A percentile compares a stretch with the other conserved stretches of the same genome.
Evolutionary conservation across 1,284 basidiomycete genomes (phyloP).

Genomic region (Taiwanofungus camphoratus): DNA sequence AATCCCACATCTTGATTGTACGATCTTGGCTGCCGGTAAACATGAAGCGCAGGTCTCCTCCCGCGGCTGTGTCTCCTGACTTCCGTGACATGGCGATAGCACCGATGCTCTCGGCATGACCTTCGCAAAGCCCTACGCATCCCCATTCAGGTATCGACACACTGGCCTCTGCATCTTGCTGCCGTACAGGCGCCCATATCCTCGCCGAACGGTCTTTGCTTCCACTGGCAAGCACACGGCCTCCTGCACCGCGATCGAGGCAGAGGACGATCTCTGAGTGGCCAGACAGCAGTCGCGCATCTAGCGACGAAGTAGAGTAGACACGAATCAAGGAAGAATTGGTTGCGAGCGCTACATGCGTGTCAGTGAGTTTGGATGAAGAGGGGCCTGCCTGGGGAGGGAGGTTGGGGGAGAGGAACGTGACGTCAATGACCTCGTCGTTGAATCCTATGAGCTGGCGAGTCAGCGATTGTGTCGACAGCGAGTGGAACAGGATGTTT

Average conservation of each 20-base stretch:
- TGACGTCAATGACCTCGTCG: conserved; percentile 92
- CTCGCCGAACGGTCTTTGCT: conserved; percentile 90
- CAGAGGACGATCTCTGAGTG: conserved; percentile 92
- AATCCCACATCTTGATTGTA: conserved; percentile 98
- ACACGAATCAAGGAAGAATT: conserved; percentile 92
- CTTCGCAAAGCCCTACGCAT: conserved; percentile 86
- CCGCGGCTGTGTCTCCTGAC: conserved; percentile 16
- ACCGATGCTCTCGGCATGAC: conserved; percentile 93
- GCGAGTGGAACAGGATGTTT: conserved; percentile 87
- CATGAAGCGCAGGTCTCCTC: conserved; percentile 52
- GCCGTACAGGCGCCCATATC: conserved; percentile 64
- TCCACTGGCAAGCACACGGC: conserved; percentile 79
- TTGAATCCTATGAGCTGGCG: conserved; percentile 97
- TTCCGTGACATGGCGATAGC: conserved; percentile 77
- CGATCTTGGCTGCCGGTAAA: conserved; percentile 96
- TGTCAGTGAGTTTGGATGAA: conserved; percentile 36
- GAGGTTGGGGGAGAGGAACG: conserved; percentile 58
- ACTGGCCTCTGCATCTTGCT: conserved; percentile 13
- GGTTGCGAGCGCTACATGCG: conserved; percentile 88
- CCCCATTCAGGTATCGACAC: conserved; percentile 51
- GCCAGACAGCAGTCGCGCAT: conserved; percentile 79
- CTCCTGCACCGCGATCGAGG: conserved; percentile 65
- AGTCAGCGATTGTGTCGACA: conserved; percentile 54
- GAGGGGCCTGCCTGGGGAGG: conserved; percentile 17
- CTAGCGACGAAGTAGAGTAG: conserved; percentile 69